Evolutionary conservation across 2,329 filamentous ascomycete genomes (phyloP).

Genomic region (Penicillium olsonii): DNA sequence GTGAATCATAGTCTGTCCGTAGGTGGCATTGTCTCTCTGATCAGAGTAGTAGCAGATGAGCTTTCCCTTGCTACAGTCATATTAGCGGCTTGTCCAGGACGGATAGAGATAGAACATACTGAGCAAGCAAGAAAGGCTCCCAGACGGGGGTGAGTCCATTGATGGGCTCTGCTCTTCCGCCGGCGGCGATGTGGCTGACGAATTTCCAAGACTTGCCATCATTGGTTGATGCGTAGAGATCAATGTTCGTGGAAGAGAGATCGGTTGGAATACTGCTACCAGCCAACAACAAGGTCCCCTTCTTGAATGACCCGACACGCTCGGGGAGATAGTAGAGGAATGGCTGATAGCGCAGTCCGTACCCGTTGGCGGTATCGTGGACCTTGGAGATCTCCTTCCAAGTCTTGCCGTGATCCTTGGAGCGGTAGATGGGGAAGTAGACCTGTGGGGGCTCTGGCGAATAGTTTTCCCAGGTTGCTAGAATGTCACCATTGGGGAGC

Average conservation of each 20-base stretch:
- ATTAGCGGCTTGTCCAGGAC: not conserved
- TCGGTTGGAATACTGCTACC: slow-evolving; percentile 58
- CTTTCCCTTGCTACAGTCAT: slow-evolving; percentile 48
- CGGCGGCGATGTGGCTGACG: slow-evolving; percentile 64
- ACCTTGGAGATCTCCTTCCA: slow-evolving; percentile 67
- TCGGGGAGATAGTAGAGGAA: slow-evolving; percentile 65
- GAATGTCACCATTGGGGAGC: slow-evolving; percentile 48
- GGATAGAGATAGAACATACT: slow-evolving; percentile 31
- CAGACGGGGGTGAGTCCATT: slow-evolving; percentile 70
- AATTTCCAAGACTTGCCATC: slow-evolving; percentile 66
- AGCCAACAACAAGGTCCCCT: slow-evolving; percentile 64
- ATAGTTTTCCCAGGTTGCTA: slow-evolving; percentile 60
- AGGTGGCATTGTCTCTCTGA: slow-evolving; percentile 61
- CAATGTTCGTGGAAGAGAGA: slow-evolving; percentile 65
- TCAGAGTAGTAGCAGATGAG: slow-evolving; percentile 71
- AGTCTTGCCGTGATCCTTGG: slow-evolving; percentile 56
- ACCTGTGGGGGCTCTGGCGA: slow-evolving; percentile 56
- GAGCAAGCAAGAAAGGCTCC: slow-evolving; percentile 67
- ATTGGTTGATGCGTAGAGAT: slow-evolving; percentile 67
- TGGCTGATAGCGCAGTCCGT: slow-evolving; percentile 70
- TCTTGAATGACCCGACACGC: slow-evolving; percentile 58
- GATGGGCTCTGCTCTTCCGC: slow-evolving; percentile 62
- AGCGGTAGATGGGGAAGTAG: slow-evolving; percentile 54
- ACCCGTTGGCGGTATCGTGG: slow-evolving; percentile 63
- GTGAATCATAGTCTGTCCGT: slow-evolving; percentile 71